Conservation (phyloP, 2,329 filamentous ascomycete genomes). For the Orbilia quercus region DNA sequence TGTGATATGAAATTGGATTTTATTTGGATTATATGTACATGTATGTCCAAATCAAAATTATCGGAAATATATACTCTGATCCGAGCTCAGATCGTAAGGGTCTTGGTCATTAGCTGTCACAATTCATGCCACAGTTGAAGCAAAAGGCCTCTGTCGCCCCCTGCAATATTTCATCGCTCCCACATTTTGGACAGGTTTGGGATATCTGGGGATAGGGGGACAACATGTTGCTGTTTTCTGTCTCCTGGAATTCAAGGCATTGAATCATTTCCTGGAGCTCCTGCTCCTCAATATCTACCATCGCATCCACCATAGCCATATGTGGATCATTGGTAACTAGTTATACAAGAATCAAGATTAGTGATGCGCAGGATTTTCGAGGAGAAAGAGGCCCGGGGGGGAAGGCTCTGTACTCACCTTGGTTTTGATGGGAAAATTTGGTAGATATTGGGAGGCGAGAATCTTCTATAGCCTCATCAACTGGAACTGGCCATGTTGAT, state of each 20-base stretch:
- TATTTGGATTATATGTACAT: too few species aligned
- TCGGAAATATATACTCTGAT: too few species aligned
- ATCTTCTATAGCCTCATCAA: not conserved
- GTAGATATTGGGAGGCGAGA: not conserved
- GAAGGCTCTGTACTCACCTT: conserved; percentile 2
- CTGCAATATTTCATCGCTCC: conserved; percentile 47
- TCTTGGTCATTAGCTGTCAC: conserved; percentile 10
- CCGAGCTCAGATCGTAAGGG: not conserved
- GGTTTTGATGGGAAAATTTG: not conserved
- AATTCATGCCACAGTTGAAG: conserved; percentile 42
- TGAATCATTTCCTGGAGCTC: conserved; percentile 39
- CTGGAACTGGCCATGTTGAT: conserved; percentile 20
- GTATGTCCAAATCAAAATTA: too few species aligned
- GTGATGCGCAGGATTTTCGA: not conserved
- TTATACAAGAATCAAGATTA: conserved; percentile 5
- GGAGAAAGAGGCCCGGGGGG: not conserved
- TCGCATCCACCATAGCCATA: conserved; percentile 43
- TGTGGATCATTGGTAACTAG: conserved; percentile 15
- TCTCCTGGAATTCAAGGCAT: not conserved
- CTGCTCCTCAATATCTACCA: conserved; percentile 40
- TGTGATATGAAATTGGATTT: too few species aligned
- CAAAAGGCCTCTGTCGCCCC: conserved; percentile 27
- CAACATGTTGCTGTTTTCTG: not conserved
- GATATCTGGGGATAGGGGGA: not conserved
- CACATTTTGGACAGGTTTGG: conserved; percentile 24